Evolutionary conservation across 2,329 filamentous ascomycete genomes (phyloP), one percentile per base, ranked within the genome.

Genomic region (Cladosporium austrohemisphaericum): DNA sequence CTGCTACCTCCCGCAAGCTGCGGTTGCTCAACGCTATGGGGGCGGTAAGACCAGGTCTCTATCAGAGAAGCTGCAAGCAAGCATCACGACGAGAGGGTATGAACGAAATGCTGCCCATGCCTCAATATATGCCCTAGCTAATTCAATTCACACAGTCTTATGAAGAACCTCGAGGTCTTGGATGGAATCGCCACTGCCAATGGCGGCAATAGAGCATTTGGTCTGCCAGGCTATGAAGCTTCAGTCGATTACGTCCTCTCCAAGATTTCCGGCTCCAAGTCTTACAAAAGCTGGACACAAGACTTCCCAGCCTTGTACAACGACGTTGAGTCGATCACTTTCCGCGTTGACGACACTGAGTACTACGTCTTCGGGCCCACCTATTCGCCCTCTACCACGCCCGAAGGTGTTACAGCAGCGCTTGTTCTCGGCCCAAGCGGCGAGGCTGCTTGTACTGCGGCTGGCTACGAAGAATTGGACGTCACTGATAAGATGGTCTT

Each of bases 401-500:
- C 83, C 0, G 86, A 81, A 3, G 71, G 73, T 53, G 61, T 79
- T 59, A 77, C 74, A 55, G 67, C 84, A 65, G 50, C 79, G 3
- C 61, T 88, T 8, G 71, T 83, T 3, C 62, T 69, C 13, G 72
- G 71, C 4, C 71, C 81, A 4, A 79, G 84, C 2, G 63, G 68
- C 2, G 81, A 82, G 57, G 65, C 78, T 5, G 86, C 86, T 37
- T 90, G 86, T 64, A 63, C 76, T 16, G 68, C 71, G 5, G 71
- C 74, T 2, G 85, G 91, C 66, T 91, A 81, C 61, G 79, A 85
- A 1, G 60, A 73, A 1, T 25, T 47, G 1, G 66, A 71, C 1
- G 68, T 84, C 6, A 65, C 71, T 11, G 84, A 81, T 38, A 80
- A 80, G 51, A 82, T 92, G 51, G 86, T 84, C 9, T 74, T 91